phyloP scores from a whole-genome alignment of 2,329 filamentous ascomycete genomes.

The Bipolaris gigantea region DNA sequence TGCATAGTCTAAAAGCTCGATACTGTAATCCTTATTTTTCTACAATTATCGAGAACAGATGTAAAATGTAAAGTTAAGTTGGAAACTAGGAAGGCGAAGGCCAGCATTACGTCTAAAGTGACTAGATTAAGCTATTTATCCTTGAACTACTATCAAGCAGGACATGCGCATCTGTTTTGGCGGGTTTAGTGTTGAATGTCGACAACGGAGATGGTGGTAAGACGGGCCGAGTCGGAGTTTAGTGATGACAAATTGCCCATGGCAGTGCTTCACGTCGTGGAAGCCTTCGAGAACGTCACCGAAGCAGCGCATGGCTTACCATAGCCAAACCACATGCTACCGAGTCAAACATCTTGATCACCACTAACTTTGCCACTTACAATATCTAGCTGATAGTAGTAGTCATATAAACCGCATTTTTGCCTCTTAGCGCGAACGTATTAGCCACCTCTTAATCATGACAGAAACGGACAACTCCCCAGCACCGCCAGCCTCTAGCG shows the following conservation, averaged over 20 bases:
- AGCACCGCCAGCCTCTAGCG: slow-evolving; percentile 12
- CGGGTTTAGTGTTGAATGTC: no score
- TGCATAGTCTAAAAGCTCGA: no score
- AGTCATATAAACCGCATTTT: neutral
- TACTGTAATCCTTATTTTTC: no score
- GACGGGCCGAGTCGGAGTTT: neutral
- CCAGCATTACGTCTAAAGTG: no score
- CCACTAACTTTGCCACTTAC: slow-evolving; percentile 29
- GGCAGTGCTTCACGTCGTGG: slow-evolving; percentile 31
- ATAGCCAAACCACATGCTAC: slow-evolving; percentile 24
- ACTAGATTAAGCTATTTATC: no score
- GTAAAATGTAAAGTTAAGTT: no score
- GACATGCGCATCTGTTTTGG: no score
- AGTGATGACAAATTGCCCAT: slow-evolving; percentile 42
- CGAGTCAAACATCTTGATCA: slow-evolving; percentile 36
- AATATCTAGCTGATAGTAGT: slow-evolving; percentile 1
- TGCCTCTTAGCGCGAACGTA: neutral
- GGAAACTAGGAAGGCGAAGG: no score
- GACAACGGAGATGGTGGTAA: neutral
- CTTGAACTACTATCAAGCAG: no score
- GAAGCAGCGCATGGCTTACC: slow-evolving; percentile 22
- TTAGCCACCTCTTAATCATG: slow-evolving; percentile 12
- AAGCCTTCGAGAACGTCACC: slow-evolving; percentile 43
- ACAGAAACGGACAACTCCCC: slow-evolving; percentile 12
- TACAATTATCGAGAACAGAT: no score